These are phyloP conservation scores for Nakaseomyces delphensis DNA, from an alignment of 1,139 yeast genomes.

Conservation along the genomic window DNA sequence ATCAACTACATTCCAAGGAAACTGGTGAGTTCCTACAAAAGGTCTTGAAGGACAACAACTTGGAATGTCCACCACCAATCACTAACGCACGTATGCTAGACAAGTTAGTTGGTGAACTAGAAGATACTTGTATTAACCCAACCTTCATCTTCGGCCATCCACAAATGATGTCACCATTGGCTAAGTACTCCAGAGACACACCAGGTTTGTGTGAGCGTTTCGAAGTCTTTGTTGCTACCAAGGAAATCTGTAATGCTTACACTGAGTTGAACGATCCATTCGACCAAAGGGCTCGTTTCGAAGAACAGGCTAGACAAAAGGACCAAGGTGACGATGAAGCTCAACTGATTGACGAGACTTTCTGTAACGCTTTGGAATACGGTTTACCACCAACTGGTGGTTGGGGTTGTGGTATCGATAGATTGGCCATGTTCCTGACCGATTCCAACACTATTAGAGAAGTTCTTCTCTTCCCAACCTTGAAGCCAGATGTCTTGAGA, in stretches of 20 bases:
- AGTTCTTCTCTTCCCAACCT: slow-evolving; percentile 94
- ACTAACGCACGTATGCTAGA: slow-evolving; percentile 99
- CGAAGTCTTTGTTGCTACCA: slow-evolving; percentile 96
- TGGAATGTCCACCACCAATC: slow-evolving; percentile 93
- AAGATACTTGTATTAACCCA: slow-evolving; percentile 91
- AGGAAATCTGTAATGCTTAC: slow-evolving; percentile 96
- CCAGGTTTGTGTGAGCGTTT: slow-evolving; percentile 98
- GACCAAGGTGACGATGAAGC: slow-evolving; percentile 99
- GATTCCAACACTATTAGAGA: slow-evolving; percentile 96
- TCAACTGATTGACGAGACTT: slow-evolving; percentile 89
- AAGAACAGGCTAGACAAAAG: slow-evolving; percentile 98
- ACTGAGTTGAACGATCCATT: slow-evolving; percentile 98
- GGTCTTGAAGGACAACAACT: slow-evolving; percentile 65
- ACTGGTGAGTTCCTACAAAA: slow-evolving; percentile 85
- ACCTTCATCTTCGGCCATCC: slow-evolving; percentile 98
- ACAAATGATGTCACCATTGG: slow-evolving; percentile 99
- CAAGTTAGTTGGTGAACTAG: slow-evolving; percentile 91
- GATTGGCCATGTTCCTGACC: slow-evolving; percentile 96
- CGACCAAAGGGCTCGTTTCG: slow-evolving; percentile 94
- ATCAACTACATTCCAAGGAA: slow-evolving; percentile 86
- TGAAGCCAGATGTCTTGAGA: slow-evolving; percentile 71
- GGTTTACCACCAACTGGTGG: slow-evolving; percentile 99
- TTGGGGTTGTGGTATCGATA: slow-evolving; percentile 99
- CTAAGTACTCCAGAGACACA: slow-evolving; percentile 84
- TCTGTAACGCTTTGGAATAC: slow-evolving; percentile 95